Base-by-base conservation (phyloP, 768 basidiomycete genomes). In the Naematelia encephala region DNA sequence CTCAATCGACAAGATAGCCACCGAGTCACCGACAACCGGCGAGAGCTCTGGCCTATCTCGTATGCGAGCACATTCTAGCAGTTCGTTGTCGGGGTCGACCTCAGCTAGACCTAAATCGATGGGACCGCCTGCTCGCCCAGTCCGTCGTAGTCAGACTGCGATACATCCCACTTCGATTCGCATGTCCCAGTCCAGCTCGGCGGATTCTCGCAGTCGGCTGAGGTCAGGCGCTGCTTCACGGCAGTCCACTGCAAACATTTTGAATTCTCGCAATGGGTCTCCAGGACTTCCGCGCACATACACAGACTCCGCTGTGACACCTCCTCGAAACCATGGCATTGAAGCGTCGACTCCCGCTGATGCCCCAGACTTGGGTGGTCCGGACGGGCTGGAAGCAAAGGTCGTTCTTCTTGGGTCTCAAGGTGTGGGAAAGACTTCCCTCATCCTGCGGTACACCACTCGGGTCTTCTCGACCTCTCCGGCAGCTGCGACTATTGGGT, bases 401-500 rank as follows among this genome's bases (percentile, higher is more conserved):
- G 70, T 76, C 11, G 74, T 76, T 11, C 45, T 76, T 4, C 64
- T 76, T 12, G 74, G 74, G 5, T 70, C 70, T 5, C 70, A 70
- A 43, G 73, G 70, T 50, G 72, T 73, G 11, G 74, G 74, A 21
- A 76, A 76, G 56, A 74, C 74, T 3, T 72, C 72, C 21, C 54
- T 76, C 25, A 74, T 76, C 29, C 56, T 69, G 12, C 64, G 74
- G 10, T 76, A 70, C 52, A 73, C 70, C 2, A 68, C 67, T n/a
- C 49, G 69, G 1, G 50, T 23, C 3, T 76, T 72, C 60, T 49
- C 61, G 8, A 52, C 59, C 10, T 47, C 50, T 3, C 54, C 67
- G 8, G 59, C 71, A 11, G 49, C 60, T 0, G 58, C 70, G 13
- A 76, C 72, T 2, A 68, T 76, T 39, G 70, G 69, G 1, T 67